Evolutionary conservation across 2,329 filamentous ascomycete genomes (phyloP).

Genomic region (Penicillium occitanis): DNA sequence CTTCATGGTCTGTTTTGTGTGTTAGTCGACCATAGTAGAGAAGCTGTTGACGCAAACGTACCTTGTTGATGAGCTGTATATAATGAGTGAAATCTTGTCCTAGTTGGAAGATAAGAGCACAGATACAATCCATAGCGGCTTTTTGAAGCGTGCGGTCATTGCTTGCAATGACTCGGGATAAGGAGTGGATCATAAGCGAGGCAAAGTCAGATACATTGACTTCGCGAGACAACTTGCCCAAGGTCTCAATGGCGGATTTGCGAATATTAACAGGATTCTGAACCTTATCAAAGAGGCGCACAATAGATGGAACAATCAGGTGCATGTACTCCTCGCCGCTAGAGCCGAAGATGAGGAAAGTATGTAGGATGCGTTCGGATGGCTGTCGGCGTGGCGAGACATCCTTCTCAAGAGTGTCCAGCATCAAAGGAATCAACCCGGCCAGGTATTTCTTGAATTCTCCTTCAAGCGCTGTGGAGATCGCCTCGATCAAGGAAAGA

Average conservation of each 20-base stretch:
- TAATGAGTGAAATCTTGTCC: conserved; percentile 96
- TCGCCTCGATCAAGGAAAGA: conserved; percentile 85
- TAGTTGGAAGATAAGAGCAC: conserved; percentile 91
- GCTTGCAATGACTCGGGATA: conserved; percentile 76
- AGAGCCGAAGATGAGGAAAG: conserved; percentile 91
- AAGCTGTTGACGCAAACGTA: conserved; percentile 29
- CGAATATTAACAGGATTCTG: conserved; percentile 76
- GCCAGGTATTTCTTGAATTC: conserved; percentile 98
- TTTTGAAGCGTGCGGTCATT: conserved; percentile 72
- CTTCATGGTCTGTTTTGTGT: conserved; percentile 54
- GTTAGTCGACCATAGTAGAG: conserved; percentile 11
- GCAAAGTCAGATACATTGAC: conserved; percentile 98
- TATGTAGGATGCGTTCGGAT: conserved; percentile 88
- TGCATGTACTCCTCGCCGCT: conserved; percentile 99
- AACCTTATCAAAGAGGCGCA: conserved; percentile 87
- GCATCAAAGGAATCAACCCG: conserved; percentile 84
- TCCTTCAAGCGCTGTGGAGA: conserved; percentile 88
- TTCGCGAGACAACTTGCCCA: conserved; percentile 89
- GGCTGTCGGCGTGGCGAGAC: conserved; percentile 70
- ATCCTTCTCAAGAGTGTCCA: conserved; percentile 89
- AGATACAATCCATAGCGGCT: conserved; percentile 88
- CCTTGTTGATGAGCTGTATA: conserved; percentile 88
- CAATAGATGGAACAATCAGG: conserved; percentile 92
- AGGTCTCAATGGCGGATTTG: conserved; percentile 88
- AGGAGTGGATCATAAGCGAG: conserved; percentile 90